Evolutionary conservation across 441 rosid genomes (phyloP), one percentile per base, ranked within the genome.

Genomic region (Croton setiger): DNA sequence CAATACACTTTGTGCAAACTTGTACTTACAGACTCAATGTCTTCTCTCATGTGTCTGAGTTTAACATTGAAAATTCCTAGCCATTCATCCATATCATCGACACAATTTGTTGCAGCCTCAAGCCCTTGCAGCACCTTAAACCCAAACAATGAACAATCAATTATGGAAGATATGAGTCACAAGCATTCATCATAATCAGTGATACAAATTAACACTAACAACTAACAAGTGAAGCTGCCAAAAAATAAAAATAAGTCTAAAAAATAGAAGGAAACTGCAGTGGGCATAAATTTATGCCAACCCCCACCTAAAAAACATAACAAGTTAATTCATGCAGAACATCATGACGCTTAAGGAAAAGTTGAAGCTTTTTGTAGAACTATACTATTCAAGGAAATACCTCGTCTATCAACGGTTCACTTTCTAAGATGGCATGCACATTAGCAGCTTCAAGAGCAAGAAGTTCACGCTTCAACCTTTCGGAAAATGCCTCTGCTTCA

Each of bases 1-100:
- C 14, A 41, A 48, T 18, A 52, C 20, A 73, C 39, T 69, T 36
- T 44, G 18, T 49, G 37, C 36, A 33, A 48, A 56, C 47, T 76
- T 37, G 47, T 67, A 33, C 85, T 74, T 84, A 96, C 99, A 81
- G 98, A 96, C 67, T 88, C 97, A 79, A 96, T 93, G 71, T 93
- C 99, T 80, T 96, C 97, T 83, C 99, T 89, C 99, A 96, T 96
- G 78, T 96, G 97, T 81, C 98, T 92, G 76, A 96, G 95, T 81
- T 96, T 96, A 60, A 96, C 80, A 78, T 96, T 96, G 84, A 96
- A 96, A 81, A 93, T 93, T 72, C 99, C 88, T 75, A 96, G 76
- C 97, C 99, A 96, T 80, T 93, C 97, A 80, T 93, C 98, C 97
- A 96, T 91, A 82, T 96, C 97, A 70, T 93, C 99, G 69, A 86